A percentile compares a stretch with the other conserved stretches of the same genome.
phyloP scores from a whole-genome alignment of 2,329 filamentous ascomycete species.

The Periconia sp. region DNA sequence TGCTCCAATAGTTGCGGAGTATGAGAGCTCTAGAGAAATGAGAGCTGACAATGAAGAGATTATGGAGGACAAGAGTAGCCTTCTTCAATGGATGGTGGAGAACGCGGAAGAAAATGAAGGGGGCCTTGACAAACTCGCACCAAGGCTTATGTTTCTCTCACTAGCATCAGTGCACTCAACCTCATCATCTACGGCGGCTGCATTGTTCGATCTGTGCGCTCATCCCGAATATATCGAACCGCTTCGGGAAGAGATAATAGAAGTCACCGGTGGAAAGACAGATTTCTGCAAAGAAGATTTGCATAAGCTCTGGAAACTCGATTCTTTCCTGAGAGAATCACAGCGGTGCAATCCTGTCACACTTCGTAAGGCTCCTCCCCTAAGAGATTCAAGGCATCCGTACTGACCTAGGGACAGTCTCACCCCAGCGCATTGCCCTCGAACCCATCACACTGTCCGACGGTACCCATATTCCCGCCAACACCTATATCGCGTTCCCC shows the following conservation, averaged over 20 bases:
- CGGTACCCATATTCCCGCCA: too few species aligned
- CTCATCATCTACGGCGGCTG: background rate
- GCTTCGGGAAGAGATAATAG: conserved; percentile 6
- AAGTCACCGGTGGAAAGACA: too few species aligned
- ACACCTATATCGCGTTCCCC: too few species aligned
- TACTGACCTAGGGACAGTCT: too few species aligned
- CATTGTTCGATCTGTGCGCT: conserved; percentile 9
- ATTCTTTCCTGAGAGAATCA: conserved; percentile 11
- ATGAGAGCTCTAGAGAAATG: too few species aligned
- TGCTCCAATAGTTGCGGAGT: too few species aligned
- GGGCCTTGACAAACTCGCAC: conserved; percentile 1
- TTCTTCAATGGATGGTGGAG: conserved; percentile 4
- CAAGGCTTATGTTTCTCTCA: conserved; percentile 7
- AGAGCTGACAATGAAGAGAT: too few species aligned
- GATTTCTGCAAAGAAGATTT: conserved; percentile 2
- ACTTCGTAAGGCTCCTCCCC: too few species aligned
- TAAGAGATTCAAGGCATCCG: too few species aligned
- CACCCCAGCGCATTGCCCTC: too few species aligned
- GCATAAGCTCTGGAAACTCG: conserved; percentile 9
- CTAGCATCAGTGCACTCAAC: conserved; percentile 15
- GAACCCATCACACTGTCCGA: too few species aligned
- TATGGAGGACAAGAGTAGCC: too few species aligned
- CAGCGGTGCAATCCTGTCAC: conserved; percentile 12
- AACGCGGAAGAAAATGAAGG: conserved; percentile 4
- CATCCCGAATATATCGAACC: conserved; percentile 6